Conservation (phyloP, 1,284 basidiomycete species). For the Rhodotorula sp. region DNA sequence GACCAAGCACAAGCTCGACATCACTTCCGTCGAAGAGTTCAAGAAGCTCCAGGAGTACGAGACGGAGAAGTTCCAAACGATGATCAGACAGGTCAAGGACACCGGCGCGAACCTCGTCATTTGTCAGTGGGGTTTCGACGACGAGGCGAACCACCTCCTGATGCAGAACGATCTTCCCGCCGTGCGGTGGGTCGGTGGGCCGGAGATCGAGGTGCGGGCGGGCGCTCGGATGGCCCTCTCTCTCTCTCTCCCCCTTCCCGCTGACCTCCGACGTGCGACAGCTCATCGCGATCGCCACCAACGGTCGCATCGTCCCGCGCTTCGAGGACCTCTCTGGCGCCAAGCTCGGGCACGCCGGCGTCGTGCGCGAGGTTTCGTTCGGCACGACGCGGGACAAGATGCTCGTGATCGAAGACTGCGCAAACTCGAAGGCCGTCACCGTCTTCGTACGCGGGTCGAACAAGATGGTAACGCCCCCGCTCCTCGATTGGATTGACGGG, state of each 20-base stretch:
- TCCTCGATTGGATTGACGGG: too few species aligned
- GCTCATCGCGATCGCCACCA: conserved; percentile 97
- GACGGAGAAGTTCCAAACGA: conserved; percentile 90
- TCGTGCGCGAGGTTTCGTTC: conserved; percentile 91
- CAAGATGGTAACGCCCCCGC: conserved; percentile 77
- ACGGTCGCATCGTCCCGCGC: conserved; percentile 95
- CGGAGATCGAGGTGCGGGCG: conserved; percentile 83
- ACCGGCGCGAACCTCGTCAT: conserved; percentile 98
- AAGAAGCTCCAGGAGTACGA: conserved; percentile 93
- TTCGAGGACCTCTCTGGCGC: conserved; percentile 91
- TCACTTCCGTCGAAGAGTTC: conserved; percentile 96
- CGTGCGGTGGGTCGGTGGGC: conserved; percentile 98
- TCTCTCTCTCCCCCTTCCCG: too few species aligned
- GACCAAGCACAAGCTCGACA: conserved; percentile 99
- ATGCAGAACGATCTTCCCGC: conserved; percentile 97
- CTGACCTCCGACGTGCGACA: conserved; percentile 45
- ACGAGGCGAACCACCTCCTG: conserved; percentile 96
- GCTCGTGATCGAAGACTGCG: conserved; percentile 98
- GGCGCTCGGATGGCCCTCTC: not conserved
- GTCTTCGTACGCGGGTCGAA: conserved; percentile 96
- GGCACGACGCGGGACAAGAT: conserved; percentile 98
- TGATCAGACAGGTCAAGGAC: conserved; percentile 96
- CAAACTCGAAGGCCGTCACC: conserved; percentile 93
- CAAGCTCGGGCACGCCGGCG: conserved; percentile 88
- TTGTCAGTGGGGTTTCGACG: conserved; percentile 99